These are phyloP conservation scores for Leccinum uliginosum DNA, from an alignment of 768 basidiomycete species.

Conservation along the genomic window DNA sequence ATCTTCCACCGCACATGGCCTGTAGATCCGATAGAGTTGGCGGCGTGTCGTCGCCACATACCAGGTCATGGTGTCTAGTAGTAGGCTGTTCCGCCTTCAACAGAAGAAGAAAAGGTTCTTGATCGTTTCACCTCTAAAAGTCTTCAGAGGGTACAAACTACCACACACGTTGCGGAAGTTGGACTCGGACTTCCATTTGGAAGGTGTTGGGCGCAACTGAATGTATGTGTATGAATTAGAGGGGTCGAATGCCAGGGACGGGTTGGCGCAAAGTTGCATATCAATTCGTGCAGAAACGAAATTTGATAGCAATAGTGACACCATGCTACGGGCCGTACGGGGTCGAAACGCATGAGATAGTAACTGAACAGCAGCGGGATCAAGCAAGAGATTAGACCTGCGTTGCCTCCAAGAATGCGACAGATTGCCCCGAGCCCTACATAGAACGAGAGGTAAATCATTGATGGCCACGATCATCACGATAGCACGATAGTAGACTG, in stretches of 20 bases:
- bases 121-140: background rate
- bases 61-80: background rate
- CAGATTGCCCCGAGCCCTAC: background rate
- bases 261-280: background rate
- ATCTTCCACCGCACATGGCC: background rate
- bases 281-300: background rate
- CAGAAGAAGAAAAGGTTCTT: background rate
- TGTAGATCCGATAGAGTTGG: background rate
- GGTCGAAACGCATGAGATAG: background rate
- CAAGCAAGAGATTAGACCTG: slow-evolving; percentile 1
- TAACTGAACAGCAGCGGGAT: background rate
- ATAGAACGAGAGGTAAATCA: background rate
- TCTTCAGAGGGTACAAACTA: background rate
- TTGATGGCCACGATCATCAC: background rate
- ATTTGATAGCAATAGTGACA: background rate
- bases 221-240: background rate
- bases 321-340: background rate
- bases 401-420: background rate
- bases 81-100: background rate
- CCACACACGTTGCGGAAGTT: background rate
- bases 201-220: background rate
- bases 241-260: slow-evolving; percentile 1
- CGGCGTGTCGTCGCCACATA: background rate
- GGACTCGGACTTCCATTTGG: slow-evolving; percentile 4
- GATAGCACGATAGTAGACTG: background rate